phyloP scores from a whole-genome alignment of 179 eudicot species.

The Beta lomatogona region DNA sequence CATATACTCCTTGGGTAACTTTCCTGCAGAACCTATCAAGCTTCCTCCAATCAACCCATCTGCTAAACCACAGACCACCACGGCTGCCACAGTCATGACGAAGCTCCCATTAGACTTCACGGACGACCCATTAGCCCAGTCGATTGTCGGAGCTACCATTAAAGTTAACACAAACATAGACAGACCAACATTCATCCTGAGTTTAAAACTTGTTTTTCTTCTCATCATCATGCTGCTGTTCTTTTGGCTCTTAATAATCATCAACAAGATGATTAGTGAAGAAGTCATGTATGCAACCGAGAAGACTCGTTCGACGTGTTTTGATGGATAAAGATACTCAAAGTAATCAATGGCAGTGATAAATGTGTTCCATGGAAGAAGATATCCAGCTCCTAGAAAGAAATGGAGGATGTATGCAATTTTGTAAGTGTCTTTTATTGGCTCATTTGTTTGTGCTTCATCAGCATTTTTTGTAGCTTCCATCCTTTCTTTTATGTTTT shows the following conservation, averaged over 20 bases:
- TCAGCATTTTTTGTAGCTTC: slow-evolving; percentile 29
- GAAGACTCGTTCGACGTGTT: slow-evolving; percentile 69
- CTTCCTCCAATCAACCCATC: slow-evolving; percentile 88
- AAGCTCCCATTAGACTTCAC: slow-evolving; percentile 36
- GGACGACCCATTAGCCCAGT: slow-evolving; percentile 51
- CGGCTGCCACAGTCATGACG: slow-evolving; percentile 49
- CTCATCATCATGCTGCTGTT: slow-evolving; percentile 10
- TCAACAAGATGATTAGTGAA: slow-evolving; percentile 51
- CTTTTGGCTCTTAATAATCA: slow-evolving; percentile 44
- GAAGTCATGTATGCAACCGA: slow-evolving; percentile 80
- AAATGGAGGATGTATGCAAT: slow-evolving; percentile 67
- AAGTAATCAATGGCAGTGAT: slow-evolving; percentile 81
- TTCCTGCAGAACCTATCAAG: slow-evolving; percentile 78
- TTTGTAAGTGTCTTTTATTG: slow-evolving; percentile 56
- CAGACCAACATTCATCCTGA: slow-evolving; percentile 73
- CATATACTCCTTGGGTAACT: slow-evolving; percentile 83
- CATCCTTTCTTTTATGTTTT: slow-evolving; percentile 28
- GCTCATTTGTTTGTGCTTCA: slow-evolving; percentile 27
- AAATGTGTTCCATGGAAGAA: slow-evolving; percentile 75
- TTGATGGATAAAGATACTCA: slow-evolving; percentile 53
- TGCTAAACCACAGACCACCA: slow-evolving; percentile 70
- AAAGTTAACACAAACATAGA: slow-evolving; percentile 55
- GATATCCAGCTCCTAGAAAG: slow-evolving; percentile 62
- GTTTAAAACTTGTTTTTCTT: slow-evolving; percentile 42
- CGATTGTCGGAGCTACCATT: slow-evolving; percentile 58